Base-by-base conservation (phyloP, 352 stramenopile species). In the Phytophthora boehmeriae region DNA sequence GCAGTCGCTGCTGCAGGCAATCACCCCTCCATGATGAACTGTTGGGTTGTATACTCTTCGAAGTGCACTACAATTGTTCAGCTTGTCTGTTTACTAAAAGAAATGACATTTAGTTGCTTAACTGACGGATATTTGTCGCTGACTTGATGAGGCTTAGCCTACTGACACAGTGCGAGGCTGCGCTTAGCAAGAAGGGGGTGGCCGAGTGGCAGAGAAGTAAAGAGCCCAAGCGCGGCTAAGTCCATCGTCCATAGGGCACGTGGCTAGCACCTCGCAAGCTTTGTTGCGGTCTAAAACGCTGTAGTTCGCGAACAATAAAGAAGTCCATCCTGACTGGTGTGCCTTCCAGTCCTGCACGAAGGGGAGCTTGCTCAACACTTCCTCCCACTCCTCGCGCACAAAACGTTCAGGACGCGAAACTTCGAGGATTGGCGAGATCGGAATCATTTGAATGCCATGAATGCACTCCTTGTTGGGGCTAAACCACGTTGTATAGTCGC, bases 391-490 rank as follows among this genome's bases (percentile, higher is more conserved):
- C 38, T 90, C 79, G 6, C 63, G 59, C 11, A 90, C 68, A 44
- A 90, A 90, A 19, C 43, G 30, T 17, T 8, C 5, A 13, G 71
- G 52, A 32, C 81, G 77, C 1, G 81, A 73, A 14, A 73, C 61
- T 46, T 76, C 66, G 14, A 78, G 63, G 46, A 88, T 78, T 6
- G 81, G 77, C 30, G 80, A 87, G 23, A 90, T 68, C 0, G 81
- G 81, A 5, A 90, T 64, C 81, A 90, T 90, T 69, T 90, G 81
- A 53, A 90, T 90, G 48, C 81, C 81, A 63, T 90, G 81, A 44
- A 90, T 90, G 62, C 81, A 90, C 27, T 89, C 73, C 62, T 86
- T 85, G 48, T 86, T 80, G 5, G 81, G 73, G 32, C 77, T 89
- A 62, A 90, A 90, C 81, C 81, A 90, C 36, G 81, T 90, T 11